Percentiles rank a stretch among this genome's conserved stretches.
Evolutionary conservation across 2,329 filamentous ascomycete species (phyloP).

Genomic region (Lasiodiplodia hormozganensis): DNA sequence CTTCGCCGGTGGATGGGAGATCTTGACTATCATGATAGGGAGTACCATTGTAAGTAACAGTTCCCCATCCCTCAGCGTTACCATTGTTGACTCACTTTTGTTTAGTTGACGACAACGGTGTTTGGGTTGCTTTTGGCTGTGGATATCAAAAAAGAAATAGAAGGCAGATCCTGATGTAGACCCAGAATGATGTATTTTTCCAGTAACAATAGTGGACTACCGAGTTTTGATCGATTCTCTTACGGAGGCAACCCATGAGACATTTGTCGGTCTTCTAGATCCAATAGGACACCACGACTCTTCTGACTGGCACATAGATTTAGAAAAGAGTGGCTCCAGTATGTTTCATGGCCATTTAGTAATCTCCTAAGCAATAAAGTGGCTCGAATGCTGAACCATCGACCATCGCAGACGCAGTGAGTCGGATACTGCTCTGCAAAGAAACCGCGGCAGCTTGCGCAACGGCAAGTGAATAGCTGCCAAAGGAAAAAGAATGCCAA

Average conservation of each 20-base stretch:
- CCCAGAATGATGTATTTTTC: not conserved
- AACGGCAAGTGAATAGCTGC: not conserved
- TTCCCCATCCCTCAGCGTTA: not conserved
- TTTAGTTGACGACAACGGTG: slow-evolving; percentile 10
- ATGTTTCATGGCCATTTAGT: not conserved
- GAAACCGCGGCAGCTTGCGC: too few relatives aligned
- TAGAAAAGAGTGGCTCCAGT: not conserved
- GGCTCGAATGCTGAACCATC: not conserved
- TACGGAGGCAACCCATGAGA: too few relatives aligned
- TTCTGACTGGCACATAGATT: too few relatives aligned
- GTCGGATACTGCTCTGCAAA: too few relatives aligned
- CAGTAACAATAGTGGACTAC: not conserved
- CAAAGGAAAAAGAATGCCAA: too few relatives aligned
- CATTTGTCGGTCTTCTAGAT: too few relatives aligned
- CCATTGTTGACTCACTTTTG: not conserved
- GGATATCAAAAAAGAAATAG: slow-evolving; percentile 14
- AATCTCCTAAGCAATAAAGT: not conserved
- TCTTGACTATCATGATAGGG: slow-evolving; percentile 56
- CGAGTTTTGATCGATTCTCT: too few relatives aligned
- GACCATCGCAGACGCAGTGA: too few relatives aligned
- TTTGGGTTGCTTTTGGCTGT: slow-evolving; percentile 9
- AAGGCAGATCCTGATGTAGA: not conserved
- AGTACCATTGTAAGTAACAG: slow-evolving; percentile 53
- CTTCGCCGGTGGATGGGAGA: slow-evolving; percentile 65
- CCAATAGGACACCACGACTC: too few relatives aligned